Conservation (phyloP, 2,329 filamentous ascomycete species). For the Gnomoniopsis smithogilvyi region DNA sequence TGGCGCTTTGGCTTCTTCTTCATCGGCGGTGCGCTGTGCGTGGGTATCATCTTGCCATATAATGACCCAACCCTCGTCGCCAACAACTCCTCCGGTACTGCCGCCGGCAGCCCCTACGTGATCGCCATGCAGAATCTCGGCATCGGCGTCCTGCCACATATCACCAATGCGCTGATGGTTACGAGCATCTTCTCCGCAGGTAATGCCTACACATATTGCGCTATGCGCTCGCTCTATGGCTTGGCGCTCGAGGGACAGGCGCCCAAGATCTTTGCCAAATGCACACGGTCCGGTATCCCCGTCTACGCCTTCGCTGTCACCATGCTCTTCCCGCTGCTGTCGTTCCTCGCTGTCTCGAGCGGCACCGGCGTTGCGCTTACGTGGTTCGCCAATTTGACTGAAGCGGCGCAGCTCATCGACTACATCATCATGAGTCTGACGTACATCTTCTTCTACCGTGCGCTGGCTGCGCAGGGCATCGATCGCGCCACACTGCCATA, state of each 20-base stretch:
- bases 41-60: slow-evolving; percentile 66
- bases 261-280: slow-evolving; percentile 47
- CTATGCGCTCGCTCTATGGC: slow-evolving; percentile 19
- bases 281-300: slow-evolving; percentile 58
- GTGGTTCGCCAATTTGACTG: slow-evolving; percentile 56
- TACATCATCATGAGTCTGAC: slow-evolving; percentile 44
- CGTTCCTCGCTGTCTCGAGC: slow-evolving; percentile 17
- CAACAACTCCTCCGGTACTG: slow-evolving; percentile 41
- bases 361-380: slow-evolving; percentile 24
- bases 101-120: slow-evolving; percentile 59
- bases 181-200: slow-evolving; percentile 19
- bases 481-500: slow-evolving; percentile 54
- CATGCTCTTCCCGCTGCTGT: slow-evolving; percentile 49
- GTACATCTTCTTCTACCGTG: slow-evolving; percentile 19
- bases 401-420: slow-evolving; percentile 57
- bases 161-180: slow-evolving; percentile 51
- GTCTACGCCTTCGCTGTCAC: slow-evolving; percentile 54
- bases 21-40: slow-evolving; percentile 62
- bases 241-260: slow-evolving; percentile 17
- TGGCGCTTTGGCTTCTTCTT: slow-evolving; percentile 71
- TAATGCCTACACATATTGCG: slow-evolving; percentile 18
- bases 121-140: slow-evolving; percentile 57
- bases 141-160: slow-evolving; percentile 50
- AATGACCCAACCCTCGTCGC: slow-evolving; percentile 53
- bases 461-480: slow-evolving; percentile 10